phyloP scores from a whole-genome alignment of 805 yeast species.

The Saturnispora besseyi region DNA sequence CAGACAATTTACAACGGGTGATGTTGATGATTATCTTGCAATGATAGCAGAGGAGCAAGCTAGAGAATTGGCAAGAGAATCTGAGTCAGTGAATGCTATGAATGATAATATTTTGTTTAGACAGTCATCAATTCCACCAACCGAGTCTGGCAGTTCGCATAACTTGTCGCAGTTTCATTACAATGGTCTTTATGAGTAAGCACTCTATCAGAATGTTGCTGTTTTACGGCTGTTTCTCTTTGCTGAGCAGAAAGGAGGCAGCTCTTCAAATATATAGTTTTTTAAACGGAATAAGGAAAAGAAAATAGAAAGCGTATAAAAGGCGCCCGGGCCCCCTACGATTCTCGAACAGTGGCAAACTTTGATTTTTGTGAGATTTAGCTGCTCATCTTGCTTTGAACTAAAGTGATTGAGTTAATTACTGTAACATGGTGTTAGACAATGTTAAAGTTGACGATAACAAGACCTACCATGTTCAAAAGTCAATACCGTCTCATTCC shows the following conservation, averaged over 20 bases:
- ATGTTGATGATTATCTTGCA: slow-evolving; percentile 6
- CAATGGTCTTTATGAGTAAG: slow-evolving; percentile 4
- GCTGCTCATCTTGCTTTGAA: not conserved
- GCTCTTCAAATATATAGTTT: not conserved
- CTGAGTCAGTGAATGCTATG: not conserved
- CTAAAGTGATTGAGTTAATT: not conserved
- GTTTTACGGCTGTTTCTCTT: not conserved
- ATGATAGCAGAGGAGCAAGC: slow-evolving; percentile 6
- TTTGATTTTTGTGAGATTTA: not conserved
- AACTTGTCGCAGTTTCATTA: not conserved
- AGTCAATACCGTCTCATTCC: not conserved
- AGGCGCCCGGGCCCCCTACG: not conserved
- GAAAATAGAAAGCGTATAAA: not conserved
- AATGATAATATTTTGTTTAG: not conserved
- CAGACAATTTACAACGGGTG: not conserved
- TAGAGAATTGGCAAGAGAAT: not conserved
- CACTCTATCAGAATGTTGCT: not conserved
- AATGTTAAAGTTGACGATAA: not conserved
- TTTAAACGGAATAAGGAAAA: not conserved
- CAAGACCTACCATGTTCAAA: not conserved
- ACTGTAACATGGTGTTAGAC: not conserved
- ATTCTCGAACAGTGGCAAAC: not conserved
- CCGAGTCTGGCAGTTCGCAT: not conserved
- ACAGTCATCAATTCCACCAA: not conserved
- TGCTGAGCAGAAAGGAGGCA: slow-evolving; percentile 2